Evolutionary conservation across 2,329 filamentous ascomycete genomes (phyloP).

Genomic region (Hypoxylon sp.): DNA sequence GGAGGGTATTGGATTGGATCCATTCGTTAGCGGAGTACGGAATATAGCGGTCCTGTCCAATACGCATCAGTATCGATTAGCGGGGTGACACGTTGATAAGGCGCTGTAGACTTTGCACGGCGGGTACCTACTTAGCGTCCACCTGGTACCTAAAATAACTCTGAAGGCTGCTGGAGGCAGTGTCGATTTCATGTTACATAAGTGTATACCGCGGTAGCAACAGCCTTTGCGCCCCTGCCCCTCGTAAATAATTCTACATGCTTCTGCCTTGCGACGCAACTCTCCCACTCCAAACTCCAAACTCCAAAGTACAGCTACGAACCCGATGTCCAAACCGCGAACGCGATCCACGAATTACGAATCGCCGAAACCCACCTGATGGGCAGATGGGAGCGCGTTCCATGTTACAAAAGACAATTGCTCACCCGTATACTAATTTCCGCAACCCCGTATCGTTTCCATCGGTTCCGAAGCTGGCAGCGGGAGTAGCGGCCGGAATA

Average conservation of each 20-base stretch:
- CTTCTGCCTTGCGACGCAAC: slow-evolving; percentile 27
- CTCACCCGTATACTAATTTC: slow-evolving; percentile 8
- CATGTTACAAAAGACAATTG: background rate
- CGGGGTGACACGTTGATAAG: too few species aligned
- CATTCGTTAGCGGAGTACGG: too few species aligned
- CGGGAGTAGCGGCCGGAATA: background rate
- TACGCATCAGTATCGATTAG: too few species aligned
- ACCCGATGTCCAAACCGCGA: slow-evolving; percentile 1
- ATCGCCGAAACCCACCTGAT: slow-evolving; percentile 7
- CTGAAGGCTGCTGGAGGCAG: too few species aligned
- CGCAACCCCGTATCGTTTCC: slow-evolving; percentile 12
- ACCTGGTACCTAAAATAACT: too few species aligned
- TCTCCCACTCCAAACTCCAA: slow-evolving; percentile 12
- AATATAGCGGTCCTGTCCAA: too few species aligned
- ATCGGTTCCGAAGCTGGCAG: slow-evolving; percentile 16
- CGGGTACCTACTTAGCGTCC: too few species aligned
- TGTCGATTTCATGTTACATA: too few species aligned
- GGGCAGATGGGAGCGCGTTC: slow-evolving; percentile 1
- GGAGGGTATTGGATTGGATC: background rate
- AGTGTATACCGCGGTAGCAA: background rate
- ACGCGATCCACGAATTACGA: slow-evolving; percentile 1
- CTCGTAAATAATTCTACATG: slow-evolving; percentile 21
- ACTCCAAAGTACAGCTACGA: slow-evolving; percentile 9
- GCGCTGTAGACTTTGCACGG: too few species aligned
- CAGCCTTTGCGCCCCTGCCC: slow-evolving; percentile 30